These are phyloP conservation scores for Capsicum rhomboideum DNA, from an alignment of 257 asterid genomes.

Conservation along the genomic window DNA sequence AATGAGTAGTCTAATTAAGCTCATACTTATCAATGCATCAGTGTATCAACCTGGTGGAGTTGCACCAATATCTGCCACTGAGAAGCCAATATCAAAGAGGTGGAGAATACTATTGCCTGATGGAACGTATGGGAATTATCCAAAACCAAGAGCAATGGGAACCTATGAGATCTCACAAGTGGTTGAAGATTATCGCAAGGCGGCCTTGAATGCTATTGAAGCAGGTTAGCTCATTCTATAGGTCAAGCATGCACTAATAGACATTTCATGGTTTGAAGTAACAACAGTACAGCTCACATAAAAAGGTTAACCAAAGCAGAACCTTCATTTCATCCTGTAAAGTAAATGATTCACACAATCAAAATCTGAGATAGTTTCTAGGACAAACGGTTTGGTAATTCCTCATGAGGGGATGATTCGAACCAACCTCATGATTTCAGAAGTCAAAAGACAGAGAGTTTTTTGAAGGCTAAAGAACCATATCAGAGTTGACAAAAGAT, in stretches of 20 bases:
- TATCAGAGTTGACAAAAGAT: no score
- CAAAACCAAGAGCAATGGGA: slow-evolving; percentile 55
- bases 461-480: no score
- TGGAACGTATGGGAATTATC: slow-evolving; percentile 58
- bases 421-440: no score
- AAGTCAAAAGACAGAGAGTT: no score
- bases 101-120: slow-evolving; percentile 89
- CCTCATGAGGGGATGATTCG: no score
- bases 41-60: slow-evolving; percentile 74
- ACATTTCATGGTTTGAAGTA: not conserved
- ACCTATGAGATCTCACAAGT: slow-evolving; percentile 44
- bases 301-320: no score
- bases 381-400: no score
- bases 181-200: slow-evolving; percentile 59
- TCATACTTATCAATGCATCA: slow-evolving; percentile 12
- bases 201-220: slow-evolving; percentile 83
- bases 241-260: not conserved
- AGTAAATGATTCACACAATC: no score
- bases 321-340: no score
- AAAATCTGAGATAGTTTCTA: no score
- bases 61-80: slow-evolving; percentile 73
- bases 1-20: not conserved
- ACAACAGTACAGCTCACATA: no score
- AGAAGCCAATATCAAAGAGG: slow-evolving; percentile 80
- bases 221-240: slow-evolving; percentile 51